A percentile compares a stretch with the other conserved stretches of the same genome.
These are phyloP conservation scores for Syncephalastrum monosporum DNA, from an alignment of 371 early-diverging fungal species.

Conservation along the genomic window DNA sequence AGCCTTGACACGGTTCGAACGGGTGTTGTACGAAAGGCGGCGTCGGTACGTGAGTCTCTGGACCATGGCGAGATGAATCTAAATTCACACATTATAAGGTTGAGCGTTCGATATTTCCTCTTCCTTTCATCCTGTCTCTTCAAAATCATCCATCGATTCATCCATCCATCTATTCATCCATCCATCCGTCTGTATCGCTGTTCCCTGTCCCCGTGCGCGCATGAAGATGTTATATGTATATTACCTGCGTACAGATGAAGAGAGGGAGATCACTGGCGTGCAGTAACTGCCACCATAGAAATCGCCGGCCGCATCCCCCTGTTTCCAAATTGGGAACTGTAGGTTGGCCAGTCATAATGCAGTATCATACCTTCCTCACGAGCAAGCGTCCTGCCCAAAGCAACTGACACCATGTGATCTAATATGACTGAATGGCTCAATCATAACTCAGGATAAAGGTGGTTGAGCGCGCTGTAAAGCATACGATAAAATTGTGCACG, in stretches of 20 bases:
- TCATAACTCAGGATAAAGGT: constrained; percentile 12
- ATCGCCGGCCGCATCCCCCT: no score
- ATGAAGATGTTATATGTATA: background rate
- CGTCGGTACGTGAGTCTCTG: constrained; percentile 97
- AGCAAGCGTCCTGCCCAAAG: no score
- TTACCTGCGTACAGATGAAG: constrained; percentile 11
- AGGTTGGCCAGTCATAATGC: no score
- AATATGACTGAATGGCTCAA: no score
- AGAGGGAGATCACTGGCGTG: constrained; percentile 6
- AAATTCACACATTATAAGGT: constrained; percentile 2
- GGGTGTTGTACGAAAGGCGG: constrained; percentile 98
- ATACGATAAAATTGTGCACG: background rate
- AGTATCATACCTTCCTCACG: no score
- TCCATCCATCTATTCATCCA: constrained; percentile 2
- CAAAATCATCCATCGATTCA: background rate
- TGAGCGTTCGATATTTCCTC: background rate
- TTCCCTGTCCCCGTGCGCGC: background rate
- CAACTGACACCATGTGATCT: no score
- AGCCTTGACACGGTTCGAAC: constrained; percentile 92
- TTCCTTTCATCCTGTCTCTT: constrained; percentile 10
- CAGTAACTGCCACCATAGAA: constrained; percentile 1
- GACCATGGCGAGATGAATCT: constrained; percentile 51
- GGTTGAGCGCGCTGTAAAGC: constrained; percentile 13
- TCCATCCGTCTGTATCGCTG: background rate
- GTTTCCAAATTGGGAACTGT: no score